Base-by-base conservation (phyloP, 192 early-diverging fungal species). In the Podila minutissima region DNA sequence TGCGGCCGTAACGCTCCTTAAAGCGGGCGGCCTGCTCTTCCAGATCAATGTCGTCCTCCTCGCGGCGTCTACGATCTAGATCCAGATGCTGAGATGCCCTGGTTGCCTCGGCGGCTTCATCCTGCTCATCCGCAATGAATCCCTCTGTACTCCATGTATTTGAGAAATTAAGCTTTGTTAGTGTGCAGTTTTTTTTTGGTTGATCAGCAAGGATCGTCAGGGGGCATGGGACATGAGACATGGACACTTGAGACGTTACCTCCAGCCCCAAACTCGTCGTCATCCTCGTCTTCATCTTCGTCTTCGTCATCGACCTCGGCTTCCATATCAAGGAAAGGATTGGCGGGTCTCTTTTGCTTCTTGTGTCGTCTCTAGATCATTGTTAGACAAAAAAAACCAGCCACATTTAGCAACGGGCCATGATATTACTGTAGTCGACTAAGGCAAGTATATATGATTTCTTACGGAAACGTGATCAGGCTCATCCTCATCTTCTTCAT, bases 21-120 rank as follows among this genome's bases (percentile, higher is more conserved):
- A 94, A 83, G 51, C 86, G 83, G 4, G 88, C 91, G 46, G 96
- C 98, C 8, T 96, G 86, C 57, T 90, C 93, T 62, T 98, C 96
- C 13, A 94, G 92, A 82, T 95, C 91, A 82, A 93, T 84, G 26
- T 92, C 91, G 35, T 95, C 92, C 59, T 92, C 91, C 41, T 91
- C 88, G 37, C 84, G 84, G 46, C 84, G 74, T 66, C 89, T 75
- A 12, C 87, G 86, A 75, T 96, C 91, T 73, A 96, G 85, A 77
- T 93, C 92, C 48, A 93, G 75, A 70, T 94, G 92, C 12, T 88
- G 88, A 29, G 84, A 85, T 26, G 86, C 87, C n/a, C 84, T 86
- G n/a, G 87, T 87, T 3, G 88, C 90, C 5, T 88, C 88, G 37
- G 87, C 86, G 28, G 87, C 86, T 41, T 90, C 88, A 68, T 94